Evolutionary conservation across 805 yeast genomes (phyloP).

Genomic region (Yamadazyma sp.): DNA sequence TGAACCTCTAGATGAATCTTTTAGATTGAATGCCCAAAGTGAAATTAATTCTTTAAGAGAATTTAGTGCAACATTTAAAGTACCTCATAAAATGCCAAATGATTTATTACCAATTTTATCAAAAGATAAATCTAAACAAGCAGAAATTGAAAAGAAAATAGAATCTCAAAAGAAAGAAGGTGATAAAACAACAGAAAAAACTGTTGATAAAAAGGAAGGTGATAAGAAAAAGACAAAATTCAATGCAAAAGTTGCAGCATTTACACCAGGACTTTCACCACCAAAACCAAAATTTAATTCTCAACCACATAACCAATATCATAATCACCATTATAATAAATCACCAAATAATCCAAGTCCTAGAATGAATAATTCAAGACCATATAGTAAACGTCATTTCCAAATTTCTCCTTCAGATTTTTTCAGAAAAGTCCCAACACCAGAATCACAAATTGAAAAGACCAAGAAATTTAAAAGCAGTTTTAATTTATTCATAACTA

Average conservation of each 20-base stretch:
- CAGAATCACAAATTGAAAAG: conserved; percentile 32
- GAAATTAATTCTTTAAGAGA: conserved; percentile 70
- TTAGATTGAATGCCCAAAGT: conserved; percentile 50
- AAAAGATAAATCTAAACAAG: conserved; percentile 64
- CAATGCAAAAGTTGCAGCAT: conserved; percentile 66
- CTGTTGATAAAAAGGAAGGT: too few relatives aligned
- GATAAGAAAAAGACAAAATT: too few relatives aligned
- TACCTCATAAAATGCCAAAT: conserved; percentile 57
- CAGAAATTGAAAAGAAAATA: conserved; percentile 47
- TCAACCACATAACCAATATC: conserved; percentile 1
- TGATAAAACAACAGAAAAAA: too few relatives aligned
- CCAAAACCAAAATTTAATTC: not conserved
- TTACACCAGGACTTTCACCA: conserved; percentile 46
- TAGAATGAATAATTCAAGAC: conserved; percentile 28
- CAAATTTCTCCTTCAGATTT: conserved; percentile 41
- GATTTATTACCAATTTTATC: conserved; percentile 69
- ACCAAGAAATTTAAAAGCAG: conserved; percentile 34
- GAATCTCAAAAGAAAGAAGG: too few relatives aligned
- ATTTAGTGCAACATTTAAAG: conserved; percentile 78
- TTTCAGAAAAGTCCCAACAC: conserved; percentile 41
- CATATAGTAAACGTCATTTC: conserved; percentile 32
- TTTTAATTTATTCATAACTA: conserved; percentile 53
- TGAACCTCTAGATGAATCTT: conserved; percentile 35
- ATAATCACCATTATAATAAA: conserved; percentile 5
- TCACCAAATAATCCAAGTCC: conserved; percentile 34